Conservation (phyloP, 345 rosid genomes). For the Aquilaria sinensis region DNA sequence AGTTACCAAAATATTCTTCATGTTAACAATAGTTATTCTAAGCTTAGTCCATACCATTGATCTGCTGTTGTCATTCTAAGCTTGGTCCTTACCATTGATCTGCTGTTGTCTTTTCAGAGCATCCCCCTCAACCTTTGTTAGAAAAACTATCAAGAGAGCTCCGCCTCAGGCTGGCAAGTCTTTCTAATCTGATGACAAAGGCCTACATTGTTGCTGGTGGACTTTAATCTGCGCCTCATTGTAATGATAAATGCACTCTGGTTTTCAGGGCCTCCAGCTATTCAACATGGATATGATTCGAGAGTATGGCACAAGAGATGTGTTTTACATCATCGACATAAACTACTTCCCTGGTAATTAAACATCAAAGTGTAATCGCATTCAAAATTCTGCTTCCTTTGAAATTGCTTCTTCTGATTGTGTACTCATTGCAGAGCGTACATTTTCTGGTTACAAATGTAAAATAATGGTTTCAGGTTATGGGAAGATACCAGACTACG, state of each 20-base stretch:
- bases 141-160: constrained; percentile 77
- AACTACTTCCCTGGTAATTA: constrained; percentile 91
- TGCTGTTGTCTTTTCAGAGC: constrained; percentile 36
- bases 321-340: constrained; percentile 82
- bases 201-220: too few species aligned
- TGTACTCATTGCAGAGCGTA: too few species aligned
- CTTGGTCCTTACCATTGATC: neutral
- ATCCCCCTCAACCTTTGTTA: constrained; percentile 76
- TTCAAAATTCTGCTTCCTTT: too few species aligned
- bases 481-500: constrained; percentile 88
- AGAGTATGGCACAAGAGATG: constrained; percentile 63
- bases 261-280: constrained; percentile 60
- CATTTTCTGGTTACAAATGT: neutral
- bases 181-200: too few species aligned
- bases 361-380: too few species aligned
- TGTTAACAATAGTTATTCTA: too few species aligned
- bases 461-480: constrained; percentile 44
- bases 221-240: neutral
- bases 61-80: too few species aligned
- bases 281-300: constrained; percentile 91
- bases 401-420: too few species aligned
- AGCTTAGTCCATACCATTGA: too few species aligned
- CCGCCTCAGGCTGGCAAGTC: constrained; percentile 52
- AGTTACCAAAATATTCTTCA: too few species aligned
- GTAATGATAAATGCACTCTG: neutral